phyloP scores from a whole-genome alignment of 2,329 filamentous ascomycete species.

The Fusarium newnesense region DNA sequence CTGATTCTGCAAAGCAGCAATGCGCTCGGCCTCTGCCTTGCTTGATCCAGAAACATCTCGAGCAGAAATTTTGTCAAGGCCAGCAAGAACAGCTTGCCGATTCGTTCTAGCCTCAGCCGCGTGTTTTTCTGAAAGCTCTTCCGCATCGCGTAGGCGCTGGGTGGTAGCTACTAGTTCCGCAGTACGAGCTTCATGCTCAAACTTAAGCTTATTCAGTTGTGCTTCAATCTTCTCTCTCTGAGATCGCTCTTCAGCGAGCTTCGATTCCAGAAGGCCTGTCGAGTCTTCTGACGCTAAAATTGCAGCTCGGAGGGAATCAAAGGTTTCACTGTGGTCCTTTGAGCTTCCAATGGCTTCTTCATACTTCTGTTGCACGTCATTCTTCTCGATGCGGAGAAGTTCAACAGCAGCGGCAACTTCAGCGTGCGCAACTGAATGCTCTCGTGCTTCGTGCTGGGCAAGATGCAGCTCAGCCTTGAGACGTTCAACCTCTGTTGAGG shows the following conservation, averaged over 20 bases:
- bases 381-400: slow-evolving; percentile 86
- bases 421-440: slow-evolving; percentile 80
- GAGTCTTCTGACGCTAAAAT: slow-evolving; percentile 83
- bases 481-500: slow-evolving; percentile 84
- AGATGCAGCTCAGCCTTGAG: slow-evolving; percentile 87
- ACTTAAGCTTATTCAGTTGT: slow-evolving; percentile 79
- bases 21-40: slow-evolving; percentile 70
- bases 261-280: slow-evolving; percentile 78
- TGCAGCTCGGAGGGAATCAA: slow-evolving; percentile 80
- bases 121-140: slow-evolving; percentile 88
- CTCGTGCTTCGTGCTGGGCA: slow-evolving; percentile 79
- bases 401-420: slow-evolving; percentile 81
- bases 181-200: slow-evolving; percentile 83
- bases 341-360: slow-evolving; percentile 73
- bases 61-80: slow-evolving; percentile 78
- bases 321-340: slow-evolving; percentile 75
- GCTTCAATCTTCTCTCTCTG: slow-evolving; percentile 79
- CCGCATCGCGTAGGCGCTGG: slow-evolving; percentile 82
- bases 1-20: slow-evolving; percentile 81
- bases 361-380: slow-evolving; percentile 76
- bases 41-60: slow-evolving; percentile 60
- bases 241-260: slow-evolving; percentile 84
- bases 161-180: slow-evolving; percentile 80
- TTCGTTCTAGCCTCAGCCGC: slow-evolving; percentile 89
- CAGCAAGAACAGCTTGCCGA: slow-evolving; percentile 81